These are phyloP conservation scores for Agaricus blazei DNA, from an alignment of 768 basidiomycete genomes.

Conservation along the genomic window DNA sequence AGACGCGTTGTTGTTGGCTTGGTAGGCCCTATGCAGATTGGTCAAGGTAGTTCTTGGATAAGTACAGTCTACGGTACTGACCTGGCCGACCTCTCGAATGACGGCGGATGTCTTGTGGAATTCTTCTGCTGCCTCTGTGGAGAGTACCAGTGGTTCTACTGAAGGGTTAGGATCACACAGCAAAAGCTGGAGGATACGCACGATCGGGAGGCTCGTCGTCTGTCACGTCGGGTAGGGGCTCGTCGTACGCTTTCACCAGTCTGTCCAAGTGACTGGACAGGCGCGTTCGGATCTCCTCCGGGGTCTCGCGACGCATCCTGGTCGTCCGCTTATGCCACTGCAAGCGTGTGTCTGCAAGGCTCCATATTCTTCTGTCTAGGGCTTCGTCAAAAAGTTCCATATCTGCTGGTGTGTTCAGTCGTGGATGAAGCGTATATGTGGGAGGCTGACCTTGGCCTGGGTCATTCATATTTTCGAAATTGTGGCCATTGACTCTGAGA, in stretches of 20 bases:
- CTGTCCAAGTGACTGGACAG: slow-evolving; percentile 26
- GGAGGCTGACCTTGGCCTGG: slow-evolving; percentile 43
- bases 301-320: slow-evolving; percentile 58
- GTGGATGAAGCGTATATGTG: background rate
- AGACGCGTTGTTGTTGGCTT: slow-evolving; percentile 7
- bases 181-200: slow-evolving; percentile 10
- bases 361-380: slow-evolving; percentile 79
- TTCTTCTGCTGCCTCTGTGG: slow-evolving; percentile 5
- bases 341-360: slow-evolving; percentile 66
- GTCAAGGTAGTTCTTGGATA: background rate
- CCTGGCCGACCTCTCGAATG: slow-evolving; percentile 14
- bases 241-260: slow-evolving; percentile 23
- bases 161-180: background rate
- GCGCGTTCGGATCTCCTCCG: slow-evolving; percentile 42
- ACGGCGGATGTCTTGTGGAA: slow-evolving; percentile 12
- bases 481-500: slow-evolving; percentile 75
- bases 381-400: slow-evolving; percentile 84
- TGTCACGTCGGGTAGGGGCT: slow-evolving; percentile 10
- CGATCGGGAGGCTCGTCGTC: slow-evolving; percentile 18
- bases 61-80: background rate
- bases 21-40: background rate
- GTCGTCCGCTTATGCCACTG: slow-evolving; percentile 73
- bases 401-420: slow-evolving; percentile 28
- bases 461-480: slow-evolving; percentile 58
- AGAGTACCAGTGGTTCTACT: background rate